Percentiles rank a stretch among this genome's conserved stretches.
Evolutionary conservation across 1,284 basidiomycete genomes (phyloP).

Genomic region (Anthracocystis walkeri): DNA sequence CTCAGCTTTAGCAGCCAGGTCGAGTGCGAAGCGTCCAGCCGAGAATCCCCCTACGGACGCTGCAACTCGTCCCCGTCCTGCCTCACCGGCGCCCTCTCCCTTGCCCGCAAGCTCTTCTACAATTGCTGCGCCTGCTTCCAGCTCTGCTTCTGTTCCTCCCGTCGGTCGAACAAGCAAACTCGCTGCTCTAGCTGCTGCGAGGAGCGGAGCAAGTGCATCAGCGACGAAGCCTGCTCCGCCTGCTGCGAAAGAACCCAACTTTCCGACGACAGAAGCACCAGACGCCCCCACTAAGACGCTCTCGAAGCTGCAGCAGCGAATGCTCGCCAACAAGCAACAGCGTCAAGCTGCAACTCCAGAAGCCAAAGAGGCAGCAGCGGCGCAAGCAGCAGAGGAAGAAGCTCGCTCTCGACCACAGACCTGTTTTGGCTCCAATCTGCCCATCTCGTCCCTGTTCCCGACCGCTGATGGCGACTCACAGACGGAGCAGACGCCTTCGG

Average conservation of each 20-base stretch:
- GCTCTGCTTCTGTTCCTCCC: constrained; percentile 12
- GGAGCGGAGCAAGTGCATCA: constrained; percentile 20
- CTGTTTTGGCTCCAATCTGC: constrained; percentile 42
- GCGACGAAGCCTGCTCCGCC: constrained; percentile 17
- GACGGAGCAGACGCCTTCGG: neutral
- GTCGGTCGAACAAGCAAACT: constrained; percentile 53
- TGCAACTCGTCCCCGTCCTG: constrained; percentile 19
- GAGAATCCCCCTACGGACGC: constrained; percentile 21
- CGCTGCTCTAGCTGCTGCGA: constrained; percentile 55
- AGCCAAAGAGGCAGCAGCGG: constrained; percentile 33
- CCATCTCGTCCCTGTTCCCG: constrained; percentile 57
- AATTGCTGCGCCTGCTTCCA: constrained; percentile 1
- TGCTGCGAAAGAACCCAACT: constrained; percentile 18
- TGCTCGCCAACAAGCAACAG: constrained; percentile 63
- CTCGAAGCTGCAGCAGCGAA: constrained; percentile 74
- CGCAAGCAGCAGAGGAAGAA: constrained; percentile 39
- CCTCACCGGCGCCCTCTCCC: constrained; percentile 20
- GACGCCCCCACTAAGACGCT: constrained; percentile 71
- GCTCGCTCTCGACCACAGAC: constrained; percentile 35
- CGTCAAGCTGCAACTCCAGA: constrained; percentile 34
- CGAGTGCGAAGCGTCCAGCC: constrained; percentile 45
- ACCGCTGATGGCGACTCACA: neutral
- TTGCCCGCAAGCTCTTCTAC: constrained; percentile 5
- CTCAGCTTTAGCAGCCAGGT: constrained; percentile 40
- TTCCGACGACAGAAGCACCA: constrained; percentile 71